These are phyloP conservation scores for Chaetomiaceae sp. DNA, from an alignment of 2,329 filamentous ascomycete species.

Conservation along the genomic window DNA sequence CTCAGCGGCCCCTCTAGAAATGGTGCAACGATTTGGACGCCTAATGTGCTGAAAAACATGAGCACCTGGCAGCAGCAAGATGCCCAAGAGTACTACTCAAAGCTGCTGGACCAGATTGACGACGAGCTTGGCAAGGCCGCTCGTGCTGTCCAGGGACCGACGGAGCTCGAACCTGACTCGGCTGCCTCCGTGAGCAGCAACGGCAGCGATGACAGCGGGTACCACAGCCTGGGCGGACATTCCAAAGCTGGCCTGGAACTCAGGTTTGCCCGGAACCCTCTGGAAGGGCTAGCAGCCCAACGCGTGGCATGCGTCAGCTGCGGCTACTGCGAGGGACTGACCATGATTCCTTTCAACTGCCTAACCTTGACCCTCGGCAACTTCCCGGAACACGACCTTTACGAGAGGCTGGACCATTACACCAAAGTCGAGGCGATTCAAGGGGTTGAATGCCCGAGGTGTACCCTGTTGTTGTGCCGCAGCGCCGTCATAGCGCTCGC, in stretches of 20 bases:
- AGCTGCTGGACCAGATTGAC: slow-evolving; percentile 78
- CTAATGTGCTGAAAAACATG: slow-evolving; percentile 77
- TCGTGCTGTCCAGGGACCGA: slow-evolving; percentile 27
- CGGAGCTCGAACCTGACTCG: slow-evolving; percentile 36
- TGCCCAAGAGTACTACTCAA: slow-evolving; percentile 94
- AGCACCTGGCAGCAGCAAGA: slow-evolving; percentile 95
- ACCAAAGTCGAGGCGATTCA: slow-evolving; percentile 79
- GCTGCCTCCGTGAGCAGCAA: slow-evolving; percentile 38
- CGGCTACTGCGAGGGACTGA: slow-evolving; percentile 79
- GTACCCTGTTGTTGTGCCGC: slow-evolving; percentile 63
- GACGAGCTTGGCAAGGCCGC: slow-evolving; percentile 59
- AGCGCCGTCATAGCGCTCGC: slow-evolving; percentile 43
- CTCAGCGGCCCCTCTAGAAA: slow-evolving; percentile 66
- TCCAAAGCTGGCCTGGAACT: slow-evolving; percentile 33
- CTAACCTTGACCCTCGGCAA: slow-evolving; percentile 76
- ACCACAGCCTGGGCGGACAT: slow-evolving; percentile 40
- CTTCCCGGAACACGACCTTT: slow-evolving; percentile 59
- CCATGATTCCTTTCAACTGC: slow-evolving; percentile 90
- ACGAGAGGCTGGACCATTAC: slow-evolving; percentile 76
- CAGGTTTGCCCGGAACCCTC: slow-evolving; percentile 58
- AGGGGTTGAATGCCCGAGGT: slow-evolving; percentile 86
- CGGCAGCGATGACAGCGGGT: slow-evolving; percentile 52
- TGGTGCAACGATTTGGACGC: slow-evolving; percentile 75
- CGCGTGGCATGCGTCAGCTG: slow-evolving; percentile 81
- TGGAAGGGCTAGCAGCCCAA: slow-evolving; percentile 84